phyloP scores from a whole-genome alignment of 176 grass and related monocot genomes.

The Ensete ventricosum region DNA sequence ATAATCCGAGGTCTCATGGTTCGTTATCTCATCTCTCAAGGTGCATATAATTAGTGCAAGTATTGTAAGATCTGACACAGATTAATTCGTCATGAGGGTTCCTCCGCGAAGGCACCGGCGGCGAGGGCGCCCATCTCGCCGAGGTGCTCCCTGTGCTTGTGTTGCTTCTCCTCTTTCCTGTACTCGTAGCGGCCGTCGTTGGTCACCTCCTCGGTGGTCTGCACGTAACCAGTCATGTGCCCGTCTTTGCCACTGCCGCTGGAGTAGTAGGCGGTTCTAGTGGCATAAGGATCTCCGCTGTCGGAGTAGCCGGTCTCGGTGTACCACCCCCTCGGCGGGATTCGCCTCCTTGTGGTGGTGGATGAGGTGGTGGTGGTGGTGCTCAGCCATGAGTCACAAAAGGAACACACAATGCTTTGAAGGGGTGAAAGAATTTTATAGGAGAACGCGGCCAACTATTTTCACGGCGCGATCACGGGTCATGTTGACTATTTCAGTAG shows the following conservation, averaged over 20 bases:
- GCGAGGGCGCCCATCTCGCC: conserved; percentile 56
- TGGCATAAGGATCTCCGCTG: too few relatives aligned
- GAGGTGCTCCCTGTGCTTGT: conserved; percentile 69
- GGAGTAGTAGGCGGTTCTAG: too few relatives aligned
- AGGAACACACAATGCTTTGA: too few relatives aligned
- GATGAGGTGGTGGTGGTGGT: background rate
- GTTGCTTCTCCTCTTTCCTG: conserved; percentile 55
- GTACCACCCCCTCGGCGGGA: too few relatives aligned
- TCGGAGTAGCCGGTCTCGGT: too few relatives aligned
- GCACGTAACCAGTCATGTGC: background rate
- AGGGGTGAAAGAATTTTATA: too few relatives aligned
- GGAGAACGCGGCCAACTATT: too few relatives aligned
- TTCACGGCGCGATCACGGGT: too few relatives aligned
- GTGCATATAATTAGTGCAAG: background rate
- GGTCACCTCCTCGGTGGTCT: conserved; percentile 10
- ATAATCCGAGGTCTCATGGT: too few relatives aligned
- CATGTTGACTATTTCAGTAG: too few relatives aligned
- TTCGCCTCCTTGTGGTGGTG: background rate
- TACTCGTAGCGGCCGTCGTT: conserved; percentile 37
- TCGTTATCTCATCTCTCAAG: background rate
- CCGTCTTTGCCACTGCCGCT: too few relatives aligned
- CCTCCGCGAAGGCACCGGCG: conserved; percentile 62
- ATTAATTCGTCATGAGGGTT: background rate
- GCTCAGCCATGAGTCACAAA: background rate
- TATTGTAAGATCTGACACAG: background rate